Conservation (phyloP, 2,329 filamentous ascomycete species). For the Colletotrichum tofieldiae region DNA sequence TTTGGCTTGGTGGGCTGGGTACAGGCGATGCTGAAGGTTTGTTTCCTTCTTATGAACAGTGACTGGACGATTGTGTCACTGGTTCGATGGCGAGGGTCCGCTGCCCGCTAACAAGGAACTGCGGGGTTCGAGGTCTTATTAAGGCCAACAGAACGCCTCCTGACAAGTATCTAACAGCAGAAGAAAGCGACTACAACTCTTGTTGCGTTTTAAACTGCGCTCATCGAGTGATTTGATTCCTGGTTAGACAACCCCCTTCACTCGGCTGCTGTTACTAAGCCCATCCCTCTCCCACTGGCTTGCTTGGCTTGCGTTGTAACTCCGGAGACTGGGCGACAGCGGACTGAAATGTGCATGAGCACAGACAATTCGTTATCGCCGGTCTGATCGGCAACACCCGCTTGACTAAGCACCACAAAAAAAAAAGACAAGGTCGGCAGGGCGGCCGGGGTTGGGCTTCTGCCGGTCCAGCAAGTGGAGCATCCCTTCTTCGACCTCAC, state of each 20-base stretch:
- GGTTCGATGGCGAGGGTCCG: neutral
- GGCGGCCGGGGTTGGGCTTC: conserved; percentile 29
- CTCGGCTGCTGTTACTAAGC: conserved; percentile 3
- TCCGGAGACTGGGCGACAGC: neutral
- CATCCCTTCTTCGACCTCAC: conserved; percentile 32
- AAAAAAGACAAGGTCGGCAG: neutral
- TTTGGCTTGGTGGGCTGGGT: neutral
- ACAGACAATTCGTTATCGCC: conserved; percentile 6
- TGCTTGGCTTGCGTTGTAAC: neutral
- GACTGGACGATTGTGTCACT: neutral
- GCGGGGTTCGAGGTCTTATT: conserved; percentile 8
- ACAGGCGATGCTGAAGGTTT: neutral
- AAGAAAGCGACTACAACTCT: neutral
- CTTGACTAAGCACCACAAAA: conserved; percentile 28
- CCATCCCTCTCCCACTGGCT: neutral
- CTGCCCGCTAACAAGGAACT: neutral
- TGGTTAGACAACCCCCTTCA: neutral
- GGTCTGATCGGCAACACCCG: conserved; percentile 9
- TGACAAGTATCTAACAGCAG: neutral
- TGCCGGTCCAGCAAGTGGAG: conserved; percentile 19
- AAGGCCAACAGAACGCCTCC: neutral
- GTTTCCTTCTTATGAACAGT: neutral
- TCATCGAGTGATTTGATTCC: no score
- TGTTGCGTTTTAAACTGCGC: no score
- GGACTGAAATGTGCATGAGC: neutral